phyloP scores from a whole-genome alignment of 371 early-diverging fungal genomes.

The Neoconidiobolus thromboides region DNA sequence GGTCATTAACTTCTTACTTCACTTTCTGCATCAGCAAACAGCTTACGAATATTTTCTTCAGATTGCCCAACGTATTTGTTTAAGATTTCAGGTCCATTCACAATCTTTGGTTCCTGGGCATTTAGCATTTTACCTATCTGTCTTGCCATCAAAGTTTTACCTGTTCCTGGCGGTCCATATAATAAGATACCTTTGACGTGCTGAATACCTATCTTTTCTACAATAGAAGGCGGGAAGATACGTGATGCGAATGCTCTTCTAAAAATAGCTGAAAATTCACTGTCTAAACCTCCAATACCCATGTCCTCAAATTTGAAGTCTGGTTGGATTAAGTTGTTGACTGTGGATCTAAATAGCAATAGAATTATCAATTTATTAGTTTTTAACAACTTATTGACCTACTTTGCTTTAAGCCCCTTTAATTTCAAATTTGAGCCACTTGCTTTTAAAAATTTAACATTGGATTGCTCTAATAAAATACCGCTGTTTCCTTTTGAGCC shows the following conservation, averaged over 20 bases:
- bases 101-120: conserved; percentile 90
- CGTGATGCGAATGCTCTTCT: conserved; percentile 99
- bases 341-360: conserved; percentile 17
- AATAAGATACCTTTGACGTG: conserved; percentile 90
- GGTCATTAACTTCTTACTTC: conserved; percentile 21
- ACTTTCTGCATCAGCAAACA: conserved; percentile 94
- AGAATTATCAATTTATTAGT: not conserved
- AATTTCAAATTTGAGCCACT: conserved; percentile 6
- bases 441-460: conserved; percentile 40
- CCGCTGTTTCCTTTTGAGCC: conserved; percentile 19
- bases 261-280: conserved; percentile 95
- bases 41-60: conserved; percentile 96
- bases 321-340: conserved; percentile 64
- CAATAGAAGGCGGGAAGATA: conserved; percentile 90
- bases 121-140: conserved; percentile 98
- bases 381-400: not conserved
- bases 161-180: conserved; percentile 96
- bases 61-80: conserved; percentile 99
- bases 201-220: conserved; percentile 89
- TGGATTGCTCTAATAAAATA: conserved; percentile 49
- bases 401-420: conserved; percentile 7
- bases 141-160: conserved; percentile 98
- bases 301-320: conserved; percentile 97
- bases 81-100: conserved; percentile 97
- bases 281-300: conserved; percentile 98